These are phyloP conservation scores for Penicillium sp. DNA, from an alignment of 2,329 filamentous ascomycete species.

Conservation along the genomic window DNA sequence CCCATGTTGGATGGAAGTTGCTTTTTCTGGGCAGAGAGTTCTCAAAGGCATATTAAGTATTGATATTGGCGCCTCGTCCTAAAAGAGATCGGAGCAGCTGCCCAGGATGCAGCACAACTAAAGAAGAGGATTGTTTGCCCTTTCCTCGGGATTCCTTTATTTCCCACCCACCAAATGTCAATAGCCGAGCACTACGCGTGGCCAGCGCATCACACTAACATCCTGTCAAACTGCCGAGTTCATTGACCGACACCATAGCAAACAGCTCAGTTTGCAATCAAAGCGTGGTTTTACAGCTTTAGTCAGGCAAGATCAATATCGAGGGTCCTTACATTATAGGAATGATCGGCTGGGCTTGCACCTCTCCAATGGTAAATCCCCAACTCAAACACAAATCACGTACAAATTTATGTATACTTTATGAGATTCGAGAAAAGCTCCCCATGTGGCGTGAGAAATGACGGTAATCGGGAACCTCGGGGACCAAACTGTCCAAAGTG, in stretches of 20 bases:
- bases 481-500: slow-evolving; percentile 4
- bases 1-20: neutral
- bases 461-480: slow-evolving; percentile 8
- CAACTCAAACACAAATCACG: neutral
- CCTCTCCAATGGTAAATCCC: neutral
- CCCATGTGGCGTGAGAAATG: slow-evolving; percentile 3
- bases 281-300: neutral
- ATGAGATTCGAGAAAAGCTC: neutral
- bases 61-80: neutral
- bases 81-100: neutral
- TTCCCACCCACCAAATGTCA: neutral
- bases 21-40: neutral
- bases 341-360: neutral
- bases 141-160: neutral
- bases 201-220: slow-evolving; percentile 7
- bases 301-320: neutral
- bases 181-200: slow-evolving; percentile 6
- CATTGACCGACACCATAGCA: neutral
- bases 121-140: neutral
- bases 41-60: neutral
- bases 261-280: slow-evolving; percentile 2
- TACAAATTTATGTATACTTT: neutral
- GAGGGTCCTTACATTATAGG: neutral
- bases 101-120: neutral
- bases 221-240: neutral